A percentile compares a stretch with the other conserved stretches of the same genome.
phyloP scores from a whole-genome alignment of 768 basidiomycete genomes.

The Tylopilus subfusipes region DNA sequence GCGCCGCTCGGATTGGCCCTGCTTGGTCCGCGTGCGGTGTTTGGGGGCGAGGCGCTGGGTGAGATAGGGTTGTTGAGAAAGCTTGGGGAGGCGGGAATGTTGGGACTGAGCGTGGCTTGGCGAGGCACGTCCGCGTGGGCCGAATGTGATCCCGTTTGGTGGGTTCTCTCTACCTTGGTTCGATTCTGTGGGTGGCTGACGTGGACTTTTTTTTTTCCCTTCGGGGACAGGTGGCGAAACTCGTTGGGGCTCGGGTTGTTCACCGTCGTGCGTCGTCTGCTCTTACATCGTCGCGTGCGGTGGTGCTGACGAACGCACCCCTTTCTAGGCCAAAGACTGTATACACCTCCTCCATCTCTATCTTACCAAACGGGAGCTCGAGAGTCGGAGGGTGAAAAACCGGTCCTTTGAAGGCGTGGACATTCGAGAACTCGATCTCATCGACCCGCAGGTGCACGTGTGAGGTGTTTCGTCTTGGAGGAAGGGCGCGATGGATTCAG shows the following conservation, averaged over 20 bases:
- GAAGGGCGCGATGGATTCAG: neutral
- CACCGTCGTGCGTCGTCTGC: conserved; percentile 46
- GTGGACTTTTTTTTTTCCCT: neutral
- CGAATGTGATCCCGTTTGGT: conserved; percentile 74
- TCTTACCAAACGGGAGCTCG: conserved; percentile 67
- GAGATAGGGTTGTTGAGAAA: conserved; percentile 22
- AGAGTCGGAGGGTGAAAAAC: conserved; percentile 64
- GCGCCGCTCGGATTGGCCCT: conserved; percentile 1
- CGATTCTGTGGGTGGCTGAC: neutral
- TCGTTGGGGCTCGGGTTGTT: conserved; percentile 65
- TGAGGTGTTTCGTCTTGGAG: neutral
- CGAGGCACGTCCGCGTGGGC: conserved; percentile 61
- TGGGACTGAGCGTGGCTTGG: conserved; percentile 48
- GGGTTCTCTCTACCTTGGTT: neutral
- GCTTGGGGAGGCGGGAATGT: conserved; percentile 26
- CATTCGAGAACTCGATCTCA: conserved; percentile 58
- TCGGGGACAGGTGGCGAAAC: conserved; percentile 56
- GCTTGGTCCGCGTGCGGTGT: conserved; percentile 15
- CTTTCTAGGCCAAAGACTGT: conserved; percentile 59
- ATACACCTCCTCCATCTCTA: conserved; percentile 64
- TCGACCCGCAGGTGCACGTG: conserved; percentile 32
- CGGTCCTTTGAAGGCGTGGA: conserved; percentile 76
- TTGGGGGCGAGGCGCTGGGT: conserved; percentile 11
- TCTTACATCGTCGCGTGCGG: too few species aligned
- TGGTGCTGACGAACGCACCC: neutral